phyloP scores from a whole-genome alignment of 768 basidiomycete genomes.

The Clitopilus hobsonii region DNA sequence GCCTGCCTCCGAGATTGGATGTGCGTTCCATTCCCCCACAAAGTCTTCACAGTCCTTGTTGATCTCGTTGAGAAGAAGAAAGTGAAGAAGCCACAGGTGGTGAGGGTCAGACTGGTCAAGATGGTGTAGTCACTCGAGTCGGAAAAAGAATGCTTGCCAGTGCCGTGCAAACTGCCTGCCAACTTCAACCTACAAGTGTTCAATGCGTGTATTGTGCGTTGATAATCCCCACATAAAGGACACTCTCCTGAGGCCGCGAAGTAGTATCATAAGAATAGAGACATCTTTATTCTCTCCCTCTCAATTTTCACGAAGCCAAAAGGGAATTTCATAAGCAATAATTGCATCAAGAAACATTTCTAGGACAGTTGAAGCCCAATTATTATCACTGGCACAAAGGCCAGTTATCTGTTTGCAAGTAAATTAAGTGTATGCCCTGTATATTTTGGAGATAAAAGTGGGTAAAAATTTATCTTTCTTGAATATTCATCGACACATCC shows the following conservation, averaged over 20 bases:
- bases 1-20: conserved; percentile 24
- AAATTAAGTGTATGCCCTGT: background rate
- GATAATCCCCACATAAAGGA: conserved; percentile 35
- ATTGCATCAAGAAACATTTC: conserved; percentile 18
- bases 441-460: background rate
- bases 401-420: conserved; percentile 10
- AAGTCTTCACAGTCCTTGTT: conserved; percentile 32
- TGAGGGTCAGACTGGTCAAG: conserved; percentile 22
- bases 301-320: conserved; percentile 25
- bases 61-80: conserved; percentile 31
- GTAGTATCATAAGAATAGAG: conserved; percentile 29
- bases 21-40: conserved; percentile 32
- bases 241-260: conserved; percentile 20
- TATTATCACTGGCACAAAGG: conserved; percentile 21
- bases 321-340: conserved; percentile 20
- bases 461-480: conserved; percentile 13
- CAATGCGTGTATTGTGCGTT: conserved; percentile 37
- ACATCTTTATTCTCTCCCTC: conserved; percentile 30
- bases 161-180: conserved; percentile 29
- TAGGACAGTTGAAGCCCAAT: conserved; percentile 22
- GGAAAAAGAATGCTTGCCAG: conserved; percentile 39
- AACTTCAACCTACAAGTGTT: conserved; percentile 40
- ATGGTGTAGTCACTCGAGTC: conserved; percentile 26
- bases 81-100: conserved; percentile 42
- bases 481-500: conserved; percentile 19